Evolutionary conservation across 306 rosid genomes (phyloP).

Genomic region (Herpetospermum pedunculosum): DNA sequence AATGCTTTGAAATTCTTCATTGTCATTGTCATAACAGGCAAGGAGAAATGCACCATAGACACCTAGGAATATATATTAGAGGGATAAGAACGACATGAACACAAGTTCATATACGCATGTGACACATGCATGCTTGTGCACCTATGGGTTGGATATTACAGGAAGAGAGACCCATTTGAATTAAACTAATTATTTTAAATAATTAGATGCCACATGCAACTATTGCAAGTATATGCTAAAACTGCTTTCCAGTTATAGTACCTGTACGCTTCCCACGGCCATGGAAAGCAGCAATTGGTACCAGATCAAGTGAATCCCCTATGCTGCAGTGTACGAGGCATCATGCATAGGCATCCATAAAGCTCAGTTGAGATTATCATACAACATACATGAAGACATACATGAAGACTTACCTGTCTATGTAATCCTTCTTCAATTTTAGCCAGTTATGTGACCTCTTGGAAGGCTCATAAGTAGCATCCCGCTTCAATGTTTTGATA

Average conservation of each 20-base stretch:
- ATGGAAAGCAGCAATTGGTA: conserved; percentile 88
- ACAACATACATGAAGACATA: not conserved
- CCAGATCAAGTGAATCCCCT: conserved; percentile 95
- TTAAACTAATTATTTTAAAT: not conserved
- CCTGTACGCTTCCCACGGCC: conserved; percentile 98
- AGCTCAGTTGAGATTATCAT: not conserved
- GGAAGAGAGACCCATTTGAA: not conserved
- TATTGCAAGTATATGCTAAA: conserved; percentile 8
- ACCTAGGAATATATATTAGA: conserved; percentile 25
- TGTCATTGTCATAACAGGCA: conserved; percentile 62
- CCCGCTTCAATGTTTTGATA: conserved; percentile 67
- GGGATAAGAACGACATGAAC: not conserved
- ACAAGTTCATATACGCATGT: not conserved
- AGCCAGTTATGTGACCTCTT: conserved; percentile 84
- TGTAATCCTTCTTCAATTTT: conserved; percentile 88
- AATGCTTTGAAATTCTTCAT: conserved; percentile 89
- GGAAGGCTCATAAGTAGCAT: conserved; percentile 92
- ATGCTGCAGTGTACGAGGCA: conserved; percentile 43
- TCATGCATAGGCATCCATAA: conserved; percentile 15
- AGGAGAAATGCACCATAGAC: conserved; percentile 90
- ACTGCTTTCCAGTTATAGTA: conserved; percentile 12
- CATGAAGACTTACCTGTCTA: conserved; percentile 43
- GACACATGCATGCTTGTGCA: not conserved
- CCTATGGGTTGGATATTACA: conserved; percentile 1
- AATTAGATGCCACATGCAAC: not conserved